Evolutionary conservation across 2,329 filamentous ascomycete genomes (phyloP).

Genomic region (Nectriaceae sp.): DNA sequence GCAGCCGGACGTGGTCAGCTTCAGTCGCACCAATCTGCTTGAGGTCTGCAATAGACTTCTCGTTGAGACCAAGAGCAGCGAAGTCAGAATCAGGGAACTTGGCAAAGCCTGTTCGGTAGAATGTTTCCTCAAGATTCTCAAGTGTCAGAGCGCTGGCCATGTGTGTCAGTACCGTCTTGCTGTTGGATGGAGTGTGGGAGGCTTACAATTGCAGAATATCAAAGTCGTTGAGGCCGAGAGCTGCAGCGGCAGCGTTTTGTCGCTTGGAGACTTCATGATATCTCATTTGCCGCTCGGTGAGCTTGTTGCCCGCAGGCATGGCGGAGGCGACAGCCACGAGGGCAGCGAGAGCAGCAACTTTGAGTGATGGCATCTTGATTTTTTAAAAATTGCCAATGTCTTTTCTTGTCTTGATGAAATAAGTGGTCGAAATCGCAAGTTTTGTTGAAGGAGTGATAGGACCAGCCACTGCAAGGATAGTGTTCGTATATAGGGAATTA

Average conservation of each 20-base stretch:
- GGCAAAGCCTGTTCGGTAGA: conserved; percentile 71
- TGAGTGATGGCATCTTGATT: conserved; percentile 39
- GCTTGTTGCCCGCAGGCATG: conserved; percentile 45
- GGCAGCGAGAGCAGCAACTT: conserved; percentile 45
- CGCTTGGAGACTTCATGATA: conserved; percentile 51
- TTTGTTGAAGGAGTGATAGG: background rate
- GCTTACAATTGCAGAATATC: conserved; percentile 62
- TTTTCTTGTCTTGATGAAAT: background rate
- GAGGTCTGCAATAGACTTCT: conserved; percentile 47
- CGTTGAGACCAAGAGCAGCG: conserved; percentile 44
- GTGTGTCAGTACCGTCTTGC: conserved; percentile 1
- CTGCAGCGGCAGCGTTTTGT: conserved; percentile 50
- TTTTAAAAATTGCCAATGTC: conserved; percentile 8
- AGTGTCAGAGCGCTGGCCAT: conserved; percentile 61
- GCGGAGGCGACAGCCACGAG: conserved; percentile 50
- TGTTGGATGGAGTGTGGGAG: background rate
- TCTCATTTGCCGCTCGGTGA: conserved; percentile 46
- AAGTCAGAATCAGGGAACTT: conserved; percentile 68
- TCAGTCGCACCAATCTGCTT: conserved; percentile 65
- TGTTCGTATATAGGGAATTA: background rate
- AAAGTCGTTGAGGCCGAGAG: conserved; percentile 50
- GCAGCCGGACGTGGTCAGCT: conserved; percentile 6
- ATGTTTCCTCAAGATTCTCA: conserved; percentile 73
- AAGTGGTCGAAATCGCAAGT: background rate
- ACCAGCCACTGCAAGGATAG: background rate